Conservation (phyloP, 306 rosid genomes). For the Coriaria nepalensis region DNA sequence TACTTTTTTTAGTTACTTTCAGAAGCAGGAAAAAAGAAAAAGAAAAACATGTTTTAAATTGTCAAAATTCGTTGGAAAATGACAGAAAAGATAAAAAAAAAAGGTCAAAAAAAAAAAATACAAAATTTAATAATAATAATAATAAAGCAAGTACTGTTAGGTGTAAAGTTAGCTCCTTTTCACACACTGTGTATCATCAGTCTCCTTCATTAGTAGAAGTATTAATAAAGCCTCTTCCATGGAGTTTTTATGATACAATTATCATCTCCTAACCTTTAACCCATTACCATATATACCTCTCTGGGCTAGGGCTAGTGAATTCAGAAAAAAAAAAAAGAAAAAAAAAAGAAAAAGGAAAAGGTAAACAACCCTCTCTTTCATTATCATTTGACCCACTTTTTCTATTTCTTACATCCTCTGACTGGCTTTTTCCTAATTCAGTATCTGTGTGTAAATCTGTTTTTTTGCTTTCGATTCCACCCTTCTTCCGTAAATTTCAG, state of each 20-base stretch:
- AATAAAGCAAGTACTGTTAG: no score
- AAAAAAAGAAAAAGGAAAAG: no score
- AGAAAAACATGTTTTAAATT: no score
- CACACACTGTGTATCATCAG: slow-evolving; percentile 25
- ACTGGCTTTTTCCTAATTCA: slow-evolving; percentile 18
- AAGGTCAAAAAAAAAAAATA: no score
- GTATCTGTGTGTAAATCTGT: slow-evolving; percentile 19
- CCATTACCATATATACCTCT: slow-evolving; percentile 16
- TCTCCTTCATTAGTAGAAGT: slow-evolving; percentile 36
- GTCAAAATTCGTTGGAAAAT: no score
- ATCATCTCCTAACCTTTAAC: slow-evolving; percentile 9
- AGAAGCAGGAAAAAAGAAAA: no score
- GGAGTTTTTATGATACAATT: slow-evolving; percentile 32
- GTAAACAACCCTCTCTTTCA: slow-evolving; percentile 3
- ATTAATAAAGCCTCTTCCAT: slow-evolving; percentile 28
- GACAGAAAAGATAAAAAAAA: no score
- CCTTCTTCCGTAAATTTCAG: no score
- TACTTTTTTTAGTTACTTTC: no score
- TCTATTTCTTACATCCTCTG: slow-evolving; percentile 17
- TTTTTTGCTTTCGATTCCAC: slow-evolving; percentile 14
- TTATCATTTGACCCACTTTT: slow-evolving; percentile 17
- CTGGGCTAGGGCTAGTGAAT: no score
- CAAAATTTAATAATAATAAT: no score
- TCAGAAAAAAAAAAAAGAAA: no score
- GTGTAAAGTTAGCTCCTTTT: slow-evolving; percentile 1